Evolutionary conservation across 2,329 filamentous ascomycete species (phyloP).

Genomic region (Fusarium graminum): DNA sequence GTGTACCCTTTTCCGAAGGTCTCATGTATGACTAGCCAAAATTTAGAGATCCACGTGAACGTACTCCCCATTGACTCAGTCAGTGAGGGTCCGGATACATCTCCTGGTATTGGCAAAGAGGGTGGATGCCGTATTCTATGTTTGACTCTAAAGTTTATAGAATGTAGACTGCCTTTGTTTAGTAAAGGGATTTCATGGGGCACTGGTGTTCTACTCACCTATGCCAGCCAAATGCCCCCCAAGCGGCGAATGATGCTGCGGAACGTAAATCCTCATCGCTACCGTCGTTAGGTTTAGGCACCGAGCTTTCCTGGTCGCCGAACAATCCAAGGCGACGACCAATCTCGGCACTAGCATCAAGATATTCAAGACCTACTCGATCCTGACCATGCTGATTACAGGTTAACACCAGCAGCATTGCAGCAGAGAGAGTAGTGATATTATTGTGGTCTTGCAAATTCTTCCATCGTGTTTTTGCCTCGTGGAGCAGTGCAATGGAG

Average conservation of each 20-base stretch:
- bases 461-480: constrained; percentile 11
- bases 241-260: constrained; percentile 20
- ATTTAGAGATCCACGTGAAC: constrained; percentile 22
- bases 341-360: constrained; percentile 13
- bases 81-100: not conserved
- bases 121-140: not conserved
- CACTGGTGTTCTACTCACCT: not conserved
- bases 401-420: constrained; percentile 14
- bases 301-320: rapidly evolving
- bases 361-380: constrained; percentile 1
- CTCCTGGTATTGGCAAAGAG: constrained; percentile 22
- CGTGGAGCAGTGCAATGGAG: not conserved
- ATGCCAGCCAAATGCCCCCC: constrained; percentile 25
- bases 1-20: constrained; percentile 1
- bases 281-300: not conserved
- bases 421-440: constrained; percentile 2
- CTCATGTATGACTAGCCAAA: constrained; percentile 10
- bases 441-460: not conserved
- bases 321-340: constrained; percentile 8
- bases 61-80: constrained; percentile 10
- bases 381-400: constrained; percentile 20
- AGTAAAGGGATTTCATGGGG: rapidly evolving
- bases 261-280: not conserved
- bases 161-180: not conserved
- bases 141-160: constrained; percentile 6